Base-by-base conservation (phyloP, 2,329 filamentous ascomycete genomes). In the Purpureocillium lavendulum region DNA sequence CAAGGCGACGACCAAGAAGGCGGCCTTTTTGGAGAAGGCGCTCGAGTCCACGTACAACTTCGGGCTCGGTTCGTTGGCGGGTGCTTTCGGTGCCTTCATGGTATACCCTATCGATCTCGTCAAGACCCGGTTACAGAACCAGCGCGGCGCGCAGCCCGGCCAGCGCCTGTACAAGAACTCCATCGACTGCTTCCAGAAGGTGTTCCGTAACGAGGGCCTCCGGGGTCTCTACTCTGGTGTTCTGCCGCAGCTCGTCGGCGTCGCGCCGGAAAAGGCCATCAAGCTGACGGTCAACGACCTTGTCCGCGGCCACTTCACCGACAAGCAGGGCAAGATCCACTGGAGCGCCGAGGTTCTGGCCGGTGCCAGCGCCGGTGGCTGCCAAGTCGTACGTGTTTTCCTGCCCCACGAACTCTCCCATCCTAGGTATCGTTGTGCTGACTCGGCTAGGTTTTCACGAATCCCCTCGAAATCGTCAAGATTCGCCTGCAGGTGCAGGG, bases 201-300 rank as follows among this genome's bases (percentile, higher is more conserved):
- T 98, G 31, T 70, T 97, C 46, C 80, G 81, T 46, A 96, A 97
- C 56, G 92, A 98, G 65, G 92, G 92, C 41, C 75, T 94, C 61
- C 74, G 72, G 30, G 92, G 92, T 16, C 66, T 98, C 36, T 98
- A 98, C 69, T 94, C 90, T 36, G 92, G 92, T 58, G 87, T 98
- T 15, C 63, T 96, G 38, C 92, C 92, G 10, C 92, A 98, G 70
- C 75, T 98, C 34, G 87, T 98, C 46, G 92, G 92, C 62, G 92
- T 98, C 34, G 92, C 92, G n/a, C 92, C 92, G 2, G 92, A 98
- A 63, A 98, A 98, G 72, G 92, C 92, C 51, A 98, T 98, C 69
- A 98, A 98, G 71, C 78, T 98, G 47, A 98, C 92, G 0, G 89
- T 98, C 55, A 98, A 98, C 64, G 92, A 98, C 58, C 66, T 98